phyloP scores from a whole-genome alignment of 257 asterid species.

The Solanum etuberosum region DNA sequence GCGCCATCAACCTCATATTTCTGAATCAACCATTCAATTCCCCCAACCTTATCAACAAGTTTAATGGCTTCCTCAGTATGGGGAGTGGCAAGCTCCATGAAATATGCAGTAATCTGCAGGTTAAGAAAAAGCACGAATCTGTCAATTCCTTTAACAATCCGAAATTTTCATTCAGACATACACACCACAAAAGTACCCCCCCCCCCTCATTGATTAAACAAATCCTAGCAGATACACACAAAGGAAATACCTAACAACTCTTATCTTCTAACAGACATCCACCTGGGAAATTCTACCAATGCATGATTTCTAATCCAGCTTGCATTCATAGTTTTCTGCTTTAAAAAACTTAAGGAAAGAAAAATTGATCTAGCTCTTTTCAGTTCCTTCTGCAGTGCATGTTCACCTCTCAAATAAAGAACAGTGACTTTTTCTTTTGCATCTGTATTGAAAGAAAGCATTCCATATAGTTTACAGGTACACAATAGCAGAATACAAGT shows the following conservation, averaged over 20 bases:
- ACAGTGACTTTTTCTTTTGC: not conserved
- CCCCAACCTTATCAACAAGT: conserved; percentile 97
- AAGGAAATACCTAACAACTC: not conserved
- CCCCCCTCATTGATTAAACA: not conserved
- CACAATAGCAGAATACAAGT: not conserved
- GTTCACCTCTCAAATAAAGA: not conserved
- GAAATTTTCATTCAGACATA: not conserved
- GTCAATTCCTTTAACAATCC: not conserved
- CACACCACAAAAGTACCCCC: not conserved
- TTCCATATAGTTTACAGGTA: not conserved
- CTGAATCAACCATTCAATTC: conserved; percentile 96
- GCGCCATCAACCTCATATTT: conserved; percentile 98
- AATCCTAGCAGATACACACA: not conserved
- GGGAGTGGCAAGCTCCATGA: conserved; percentile 97
- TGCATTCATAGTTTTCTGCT: not conserved
- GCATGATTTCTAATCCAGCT: not conserved
- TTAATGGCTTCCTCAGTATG: conserved; percentile 90
- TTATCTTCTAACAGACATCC: not conserved
- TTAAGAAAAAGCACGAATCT: not conserved
- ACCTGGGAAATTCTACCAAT: not conserved
- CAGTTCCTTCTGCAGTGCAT: not conserved
- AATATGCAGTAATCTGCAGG: conserved; percentile 79
- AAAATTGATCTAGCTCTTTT: not conserved
- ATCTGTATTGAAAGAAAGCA: not conserved
- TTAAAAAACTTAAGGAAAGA: not conserved